Evolutionary conservation across 2,329 filamentous ascomycete genomes (phyloP), one percentile per base, ranked within the genome.

Genomic region (Neofusicoccum umdonicola): DNA sequence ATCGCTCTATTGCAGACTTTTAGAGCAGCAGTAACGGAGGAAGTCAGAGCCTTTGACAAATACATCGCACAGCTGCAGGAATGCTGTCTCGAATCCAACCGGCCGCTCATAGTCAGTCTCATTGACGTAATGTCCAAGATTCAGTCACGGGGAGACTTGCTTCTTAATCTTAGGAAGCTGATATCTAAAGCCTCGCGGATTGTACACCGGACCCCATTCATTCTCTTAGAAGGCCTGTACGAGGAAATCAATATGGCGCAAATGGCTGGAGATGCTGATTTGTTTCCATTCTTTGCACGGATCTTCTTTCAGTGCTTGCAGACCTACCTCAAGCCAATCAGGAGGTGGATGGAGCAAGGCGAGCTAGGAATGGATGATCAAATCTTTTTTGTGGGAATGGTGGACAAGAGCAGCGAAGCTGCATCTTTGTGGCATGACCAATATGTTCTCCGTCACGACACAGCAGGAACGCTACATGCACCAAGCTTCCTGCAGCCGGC

Each of bases 311-410:
- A 90, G 51, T 96, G 92, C 72, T 90, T 97, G 65, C 86, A 88
- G 65, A 87, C 92, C 1, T 98, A 97, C 74, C 82, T 96, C 42
- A 87, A 87, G 44, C 91, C 93, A 0, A 89, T 97, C 50, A 85
- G 88, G 41, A 80, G 83, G 15, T 98, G 94, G 94, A 94, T 97
- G 88, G 88, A 92, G 70, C 84, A 87, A 42, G 94, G 94, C 0
- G 85, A 88, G 62, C 78, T 97, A 3, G 80, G 85, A 2, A 78
- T 84, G 0, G 83, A 83, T 1, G 88, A 93, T 68, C 86, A 87
- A 66, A 84, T 87, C 0, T 95, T 96, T 73, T 97, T 97, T 71
- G 84, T 97, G 4, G 84, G 84, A 2, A 84, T 89, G 65, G 80
- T 83, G 3, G 76, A 83, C 4, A 81, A 82, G 3, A 80, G 85